Base-by-base conservation (phyloP, 768 basidiomycete genomes). In the Phanerodontia chrysosporium region DNA sequence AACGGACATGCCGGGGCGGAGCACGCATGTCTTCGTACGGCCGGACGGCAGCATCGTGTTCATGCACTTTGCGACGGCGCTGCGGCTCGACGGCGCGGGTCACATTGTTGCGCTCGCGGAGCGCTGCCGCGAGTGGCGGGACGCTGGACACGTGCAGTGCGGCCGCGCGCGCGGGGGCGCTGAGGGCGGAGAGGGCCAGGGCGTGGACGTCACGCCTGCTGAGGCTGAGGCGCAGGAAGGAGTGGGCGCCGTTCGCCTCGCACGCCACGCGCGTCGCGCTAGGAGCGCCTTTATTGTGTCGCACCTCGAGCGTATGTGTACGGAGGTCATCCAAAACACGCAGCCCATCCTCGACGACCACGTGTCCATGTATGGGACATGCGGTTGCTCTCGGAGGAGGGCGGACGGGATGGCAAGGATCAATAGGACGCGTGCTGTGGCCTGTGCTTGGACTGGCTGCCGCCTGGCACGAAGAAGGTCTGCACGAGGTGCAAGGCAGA, bases 61-160 rank as follows among this genome's bases (percentile, higher is more conserved):
- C 0, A 25, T 83, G 22, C 65, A 86, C 44, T 76, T 85, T 60
- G 64, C 84, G 54, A 73, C 74, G 25, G 67, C 68, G 28, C 65
- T 85, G 49, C 73, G 78, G 9, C 68, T 82, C 22, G 84, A 86
- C 61, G 58, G 80, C 13, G 65, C 74, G 1, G 76, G 78, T 0
- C 77, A 81, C 59, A 83, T 83, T 1, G 51, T 84, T 2, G 67
- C 85, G 22, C 73, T 72, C 21, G 75, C 74, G 1, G 85, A 82
- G 36, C 83, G 83, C 59, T 76, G 82, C 25, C 74, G 70, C 22
- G 48, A 53, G 0, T 86, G 84, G 84, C 64, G 67, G 10, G 84
- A 86, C 65, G 64, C 59, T 18, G n/a, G n/a, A n/a, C n/a, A n/a
- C 21, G 75, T 74, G 1, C 85, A 82, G 36, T 83, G 83, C 59